phyloP scores from a whole-genome alignment of 2,329 filamentous ascomycete species.

The Cytospora piceicola region DNA sequence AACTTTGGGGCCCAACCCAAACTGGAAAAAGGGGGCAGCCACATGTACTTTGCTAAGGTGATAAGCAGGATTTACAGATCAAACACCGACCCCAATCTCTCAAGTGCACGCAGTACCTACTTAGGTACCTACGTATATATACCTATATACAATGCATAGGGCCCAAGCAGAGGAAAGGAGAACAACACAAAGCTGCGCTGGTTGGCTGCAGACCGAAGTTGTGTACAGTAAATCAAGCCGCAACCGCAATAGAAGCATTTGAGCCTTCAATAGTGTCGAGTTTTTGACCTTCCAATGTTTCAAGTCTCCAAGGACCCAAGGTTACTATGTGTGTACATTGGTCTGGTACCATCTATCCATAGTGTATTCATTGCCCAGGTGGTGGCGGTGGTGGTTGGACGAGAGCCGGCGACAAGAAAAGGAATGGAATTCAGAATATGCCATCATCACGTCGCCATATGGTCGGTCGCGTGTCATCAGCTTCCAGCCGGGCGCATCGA shows the following conservation, averaged over 20 bases:
- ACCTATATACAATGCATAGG: too few species aligned
- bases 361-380: too few species aligned
- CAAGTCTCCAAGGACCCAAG: too few species aligned
- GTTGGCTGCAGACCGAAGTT: slow-evolving; percentile 24
- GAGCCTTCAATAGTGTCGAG: background rate
- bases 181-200: slow-evolving; percentile 9
- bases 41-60: background rate
- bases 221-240: slow-evolving; percentile 11
- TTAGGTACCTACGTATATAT: too few species aligned
- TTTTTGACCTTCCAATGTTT: background rate
- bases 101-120: too few species aligned
- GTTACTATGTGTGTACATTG: background rate
- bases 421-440: background rate
- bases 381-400: slow-evolving; percentile 7
- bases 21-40: background rate
- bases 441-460: slow-evolving; percentile 17
- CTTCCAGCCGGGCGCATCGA: background rate
- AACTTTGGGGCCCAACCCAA: background rate
- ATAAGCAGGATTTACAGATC: background rate
- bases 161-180: slow-evolving; percentile 16
- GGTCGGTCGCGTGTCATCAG: slow-evolving; percentile 14
- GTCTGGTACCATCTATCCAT: too few species aligned
- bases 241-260: background rate
- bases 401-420: slow-evolving; percentile 17
- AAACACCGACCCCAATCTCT: slow-evolving; percentile 9